Conservation (phyloP, 768 basidiomycete genomes). For the Lentinula lateritia region DNA sequence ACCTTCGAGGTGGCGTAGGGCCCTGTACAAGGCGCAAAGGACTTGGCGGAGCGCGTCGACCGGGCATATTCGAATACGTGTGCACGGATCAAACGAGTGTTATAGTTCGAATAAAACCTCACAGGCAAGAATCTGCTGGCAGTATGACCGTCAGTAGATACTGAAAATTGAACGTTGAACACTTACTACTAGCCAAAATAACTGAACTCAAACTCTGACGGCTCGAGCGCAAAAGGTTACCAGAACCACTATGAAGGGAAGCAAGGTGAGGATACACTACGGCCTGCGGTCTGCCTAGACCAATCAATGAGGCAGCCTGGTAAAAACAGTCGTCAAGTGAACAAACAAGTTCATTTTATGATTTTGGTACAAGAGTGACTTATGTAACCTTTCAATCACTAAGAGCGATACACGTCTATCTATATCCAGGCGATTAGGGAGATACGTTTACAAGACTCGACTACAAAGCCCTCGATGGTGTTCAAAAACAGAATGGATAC, state of each 20-base stretch:
- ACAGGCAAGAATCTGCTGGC: neutral
- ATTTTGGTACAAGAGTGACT: conserved; percentile 5
- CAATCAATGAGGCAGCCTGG: conserved; percentile 4
- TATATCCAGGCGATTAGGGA: neutral
- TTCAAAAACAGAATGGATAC: neutral
- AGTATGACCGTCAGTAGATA: neutral
- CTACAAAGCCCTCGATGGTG: neutral
- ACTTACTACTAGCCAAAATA: no score
- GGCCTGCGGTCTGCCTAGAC: conserved; percentile 6
- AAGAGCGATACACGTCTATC: no score
- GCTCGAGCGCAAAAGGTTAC: neutral
- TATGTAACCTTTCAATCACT: neutral
- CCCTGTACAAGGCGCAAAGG: conserved; percentile 58
- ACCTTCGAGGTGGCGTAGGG: conserved; percentile 55
- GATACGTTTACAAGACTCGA: neutral
- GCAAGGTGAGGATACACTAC: neutral
- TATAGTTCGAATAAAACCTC: neutral
- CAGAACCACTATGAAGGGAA: conserved; percentile 3
- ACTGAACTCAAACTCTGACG: neutral
- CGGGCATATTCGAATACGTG: conserved; percentile 35
- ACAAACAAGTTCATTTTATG: neutral
- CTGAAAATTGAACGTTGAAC: no score
- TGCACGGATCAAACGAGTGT: neutral
- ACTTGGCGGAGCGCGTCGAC: conserved; percentile 57
- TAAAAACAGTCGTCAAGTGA: neutral